Base-by-base conservation (phyloP, 1,284 basidiomycete genomes). In the Neolentinus lepideus region DNA sequence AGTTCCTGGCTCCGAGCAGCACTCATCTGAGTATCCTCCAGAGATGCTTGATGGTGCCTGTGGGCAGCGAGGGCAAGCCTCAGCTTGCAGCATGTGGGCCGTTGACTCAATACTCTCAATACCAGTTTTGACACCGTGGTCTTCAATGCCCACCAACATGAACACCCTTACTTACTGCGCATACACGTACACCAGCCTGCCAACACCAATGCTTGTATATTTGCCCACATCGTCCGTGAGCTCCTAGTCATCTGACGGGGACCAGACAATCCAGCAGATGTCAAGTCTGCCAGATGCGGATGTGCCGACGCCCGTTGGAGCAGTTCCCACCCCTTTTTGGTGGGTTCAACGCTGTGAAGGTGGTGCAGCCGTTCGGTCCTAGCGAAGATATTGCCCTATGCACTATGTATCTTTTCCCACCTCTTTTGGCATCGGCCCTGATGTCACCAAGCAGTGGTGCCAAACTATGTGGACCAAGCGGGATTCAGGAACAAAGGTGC, bases 381-480 rank as follows among this genome's bases (percentile, higher is more conserved):
- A 16, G 38, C 38, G 29, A 31, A 4, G 4, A 12, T 31, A 12
- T 31, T 31, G 29, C n/a, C 33, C 33, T 35, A 35, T 35, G 33
- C 33, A 9, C 33, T 16, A 16, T 43, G 38, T 43, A 43, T 43
- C 8, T 16, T 43, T 43, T 16, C 38, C n/a, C 19, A 16, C 9
- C 9, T 43, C 16, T 43, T 43, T 12, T 43, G 38, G 12, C 6
- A 99, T 99, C 70, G 96, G 96, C 16, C 96, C 96, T 0, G 95
- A 98, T 68, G 88, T 95, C 21, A 95, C 92, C 2, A 79, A 79
- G 64, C 75, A 83, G 55, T 97, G 94, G 94, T 98, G 94, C 89
- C 90, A 14, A 92, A 92, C 68, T 92, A 92, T 64, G 88, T 91
- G 19, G 90, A 92, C 67, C 87, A 90, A 67, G 81, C 76, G 2